phyloP scores from a whole-genome alignment of 179 eudicot genomes.

The Spinacia oleracea region DNA sequence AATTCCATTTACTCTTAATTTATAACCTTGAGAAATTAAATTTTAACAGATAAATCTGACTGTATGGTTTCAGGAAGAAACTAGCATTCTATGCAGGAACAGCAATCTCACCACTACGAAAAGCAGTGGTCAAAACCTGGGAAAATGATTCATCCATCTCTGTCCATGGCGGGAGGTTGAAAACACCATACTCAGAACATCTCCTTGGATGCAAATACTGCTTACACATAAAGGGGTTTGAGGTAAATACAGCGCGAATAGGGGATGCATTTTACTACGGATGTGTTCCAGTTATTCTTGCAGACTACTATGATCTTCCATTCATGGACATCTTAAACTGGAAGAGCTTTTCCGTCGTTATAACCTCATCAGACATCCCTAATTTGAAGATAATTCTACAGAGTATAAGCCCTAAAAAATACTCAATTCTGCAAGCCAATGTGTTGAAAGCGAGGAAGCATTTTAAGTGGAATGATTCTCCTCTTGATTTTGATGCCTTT shows the following conservation, averaged over 20 bases:
- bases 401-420: conserved; percentile 42
- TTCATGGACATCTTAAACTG: conserved; percentile 73
- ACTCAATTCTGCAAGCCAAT: conserved; percentile 51
- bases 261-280: conserved; percentile 83
- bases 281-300: conserved; percentile 83
- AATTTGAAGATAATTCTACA: conserved; percentile 60
- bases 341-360: conserved; percentile 67
- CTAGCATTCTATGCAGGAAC: conserved; percentile 90
- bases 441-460: conserved; percentile 66
- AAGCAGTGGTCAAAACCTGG: conserved; percentile 60
- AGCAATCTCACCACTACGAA: conserved; percentile 67
- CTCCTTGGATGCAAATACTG: conserved; percentile 73
- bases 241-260: conserved; percentile 90
- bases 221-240: conserved; percentile 84
- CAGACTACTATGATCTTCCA: conserved; percentile 89
- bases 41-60: too few relatives aligned
- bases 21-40: too few relatives aligned
- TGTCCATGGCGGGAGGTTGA: conserved; percentile 48
- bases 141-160: conserved; percentile 59
- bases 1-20: too few relatives aligned
- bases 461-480: conserved; percentile 66
- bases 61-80: conserved; percentile 50
- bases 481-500: conserved; percentile 71
- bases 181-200: conserved; percentile 62
- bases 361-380: conserved; percentile 56